Evolutionary conservation across 2,329 filamentous ascomycete species (phyloP).

Genomic region (Botryotinia convoluta): DNA sequence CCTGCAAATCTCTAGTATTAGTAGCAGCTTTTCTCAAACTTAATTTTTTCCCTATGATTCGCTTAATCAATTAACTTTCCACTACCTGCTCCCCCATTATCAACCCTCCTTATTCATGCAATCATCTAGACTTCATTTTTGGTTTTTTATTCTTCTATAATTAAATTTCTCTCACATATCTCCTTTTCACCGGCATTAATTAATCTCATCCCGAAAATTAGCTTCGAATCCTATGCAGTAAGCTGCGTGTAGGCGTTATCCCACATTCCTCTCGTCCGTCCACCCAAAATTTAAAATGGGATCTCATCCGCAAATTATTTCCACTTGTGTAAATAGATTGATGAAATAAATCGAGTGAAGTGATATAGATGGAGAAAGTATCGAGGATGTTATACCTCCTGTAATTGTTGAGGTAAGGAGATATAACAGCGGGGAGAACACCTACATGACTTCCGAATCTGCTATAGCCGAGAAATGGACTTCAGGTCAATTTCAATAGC

Average conservation of each 20-base stretch:
- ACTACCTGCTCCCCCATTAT: not conserved
- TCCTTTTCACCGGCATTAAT: fast-evolving
- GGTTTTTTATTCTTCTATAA: not conserved
- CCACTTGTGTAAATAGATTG: not conserved
- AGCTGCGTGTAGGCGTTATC: not conserved
- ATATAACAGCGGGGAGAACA: not conserved
- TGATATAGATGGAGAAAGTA: not conserved
- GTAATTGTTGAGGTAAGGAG: not conserved
- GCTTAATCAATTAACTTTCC: not conserved
- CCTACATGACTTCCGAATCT: not conserved
- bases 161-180: not conserved
- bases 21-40: not conserved
- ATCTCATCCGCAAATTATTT: not conserved
- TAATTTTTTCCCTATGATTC: not conserved
- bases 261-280: not conserved
- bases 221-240: not conserved
- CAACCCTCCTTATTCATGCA: not conserved
- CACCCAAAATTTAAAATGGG: not conserved
- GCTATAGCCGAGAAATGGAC: not conserved
- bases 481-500: not conserved
- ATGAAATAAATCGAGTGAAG: not conserved
- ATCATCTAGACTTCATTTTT: not conserved
- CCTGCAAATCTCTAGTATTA: no score
- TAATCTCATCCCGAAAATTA: not conserved
- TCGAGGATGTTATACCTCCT: fast-evolving